Base-by-base conservation (phyloP, 108 stramenopile genomes). In the Cyclotella atomus region DNA sequence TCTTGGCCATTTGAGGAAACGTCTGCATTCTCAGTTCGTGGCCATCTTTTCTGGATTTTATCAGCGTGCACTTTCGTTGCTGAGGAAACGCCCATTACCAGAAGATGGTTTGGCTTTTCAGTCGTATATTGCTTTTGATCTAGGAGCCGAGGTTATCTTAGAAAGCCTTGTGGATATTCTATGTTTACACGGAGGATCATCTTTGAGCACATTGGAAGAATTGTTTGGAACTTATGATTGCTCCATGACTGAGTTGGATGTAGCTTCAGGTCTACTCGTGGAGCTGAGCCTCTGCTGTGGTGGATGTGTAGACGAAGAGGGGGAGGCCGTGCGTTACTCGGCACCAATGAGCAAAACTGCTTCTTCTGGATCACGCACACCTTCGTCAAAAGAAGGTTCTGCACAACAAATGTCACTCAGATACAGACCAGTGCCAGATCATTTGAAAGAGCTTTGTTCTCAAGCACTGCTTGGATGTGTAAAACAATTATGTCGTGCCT, bases 31-130 rank as follows among this genome's bases (percentile, higher is more conserved):
- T 9, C 94, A 92, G 61, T 92, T 95, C 62, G 91, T 90, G 68
- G 78, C 85, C 41, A 89, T 95, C 10, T 92, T 91, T 74, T 83
- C 90, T n/a, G 94, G 94, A 35, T 92, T 95, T 68, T 95, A 89
- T 81, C 89, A 90, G 50, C 85, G 94, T 54, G 90, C 94, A 0
- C 50, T 95, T 52, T 88, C 84, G 17, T 63, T 95, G 41, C 61
- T 95, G 44, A 85, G 94, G 15, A 84, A 84, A 34, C 83, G 89
- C 9, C 64, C 65, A n/a, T 44, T 77, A 25, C 90, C 94, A 15
- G 65, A 53, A 15, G 89, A 92, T 78, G 86, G 81, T 19, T 19
- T 69, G 9, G 65, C 73, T 36, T 95, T 88, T 70, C 83, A 91
- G 70, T 82, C 89, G 30, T 91, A 95, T 75, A 29, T 87, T 24